These are phyloP conservation scores for Turritis glabra DNA, from an alignment of 345 rosid species.

Conservation along the genomic window DNA sequence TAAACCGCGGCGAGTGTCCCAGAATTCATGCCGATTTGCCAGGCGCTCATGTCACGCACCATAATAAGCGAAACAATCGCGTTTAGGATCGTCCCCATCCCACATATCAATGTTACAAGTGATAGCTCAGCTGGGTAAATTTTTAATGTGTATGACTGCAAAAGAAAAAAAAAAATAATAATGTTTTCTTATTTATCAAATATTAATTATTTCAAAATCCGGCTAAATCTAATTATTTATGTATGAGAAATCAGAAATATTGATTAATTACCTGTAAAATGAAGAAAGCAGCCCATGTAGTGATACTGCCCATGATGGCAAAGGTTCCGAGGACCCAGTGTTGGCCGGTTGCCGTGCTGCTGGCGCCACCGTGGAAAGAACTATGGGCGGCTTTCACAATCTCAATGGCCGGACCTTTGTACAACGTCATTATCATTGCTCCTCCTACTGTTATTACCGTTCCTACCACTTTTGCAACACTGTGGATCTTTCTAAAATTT, in stretches of 20 bases:
- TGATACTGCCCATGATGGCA: constrained; percentile 59
- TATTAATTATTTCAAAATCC: neutral
- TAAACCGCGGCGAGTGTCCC: constrained; percentile 79
- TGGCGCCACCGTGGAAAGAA: constrained; percentile 40
- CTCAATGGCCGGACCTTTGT: constrained; percentile 79
- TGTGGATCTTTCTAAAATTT: constrained; percentile 56
- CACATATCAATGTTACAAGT: constrained; percentile 68
- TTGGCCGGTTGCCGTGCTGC: constrained; percentile 40
- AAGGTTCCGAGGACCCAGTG: constrained; percentile 70
- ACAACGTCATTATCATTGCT: constrained; percentile 94
- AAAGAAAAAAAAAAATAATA: neutral
- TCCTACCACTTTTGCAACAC: constrained; percentile 76
- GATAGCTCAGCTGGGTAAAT: constrained; percentile 86
- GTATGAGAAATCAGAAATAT: neutral
- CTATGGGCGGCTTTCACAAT: constrained; percentile 44
- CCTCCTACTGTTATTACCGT: constrained; percentile 70
- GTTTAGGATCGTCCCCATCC: constrained; percentile 65
- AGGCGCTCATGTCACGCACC: constrained; percentile 68
- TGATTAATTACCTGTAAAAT: constrained; percentile 40
- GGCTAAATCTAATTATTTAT: neutral
- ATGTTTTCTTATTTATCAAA: neutral
- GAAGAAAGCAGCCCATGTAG: constrained; percentile 78
- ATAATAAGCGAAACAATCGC: constrained; percentile 51
- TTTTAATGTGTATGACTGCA: constrained; percentile 76
- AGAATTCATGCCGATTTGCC: constrained; percentile 74